Evolutionary conservation across 345 rosid species (phyloP).

Genomic region (Populus nigra): DNA sequence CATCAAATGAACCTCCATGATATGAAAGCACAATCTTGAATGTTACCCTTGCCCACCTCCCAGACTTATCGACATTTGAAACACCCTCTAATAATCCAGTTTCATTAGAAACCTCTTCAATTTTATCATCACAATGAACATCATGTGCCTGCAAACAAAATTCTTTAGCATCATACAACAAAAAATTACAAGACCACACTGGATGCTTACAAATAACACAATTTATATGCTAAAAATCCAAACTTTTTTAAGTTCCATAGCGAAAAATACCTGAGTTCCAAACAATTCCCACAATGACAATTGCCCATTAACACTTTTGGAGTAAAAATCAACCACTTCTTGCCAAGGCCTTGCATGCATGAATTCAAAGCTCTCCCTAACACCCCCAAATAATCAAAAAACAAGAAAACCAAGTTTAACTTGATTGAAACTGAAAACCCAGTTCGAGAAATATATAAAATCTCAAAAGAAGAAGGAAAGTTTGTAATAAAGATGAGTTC

Average conservation of each 20-base stretch:
- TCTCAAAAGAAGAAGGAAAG: not conserved
- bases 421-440: not conserved
- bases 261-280: conserved; percentile 37
- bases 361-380: conserved; percentile 66
- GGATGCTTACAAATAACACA: not conserved
- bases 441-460: not conserved
- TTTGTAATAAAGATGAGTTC: not conserved
- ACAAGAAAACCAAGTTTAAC: not conserved
- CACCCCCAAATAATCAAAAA: not conserved
- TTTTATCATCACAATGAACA: conserved; percentile 30
- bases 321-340: conserved; percentile 58
- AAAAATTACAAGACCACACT: not conserved
- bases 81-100: conserved; percentile 29
- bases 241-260: not conserved
- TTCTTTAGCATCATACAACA: conserved; percentile 4
- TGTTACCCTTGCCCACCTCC: conserved; percentile 79
- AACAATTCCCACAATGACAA: conserved; percentile 45
- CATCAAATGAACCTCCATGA: conserved; percentile 82
- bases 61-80: conserved; percentile 39
- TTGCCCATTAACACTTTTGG: conserved; percentile 47
- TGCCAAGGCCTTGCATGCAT: conserved; percentile 80
- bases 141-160: conserved; percentile 34
- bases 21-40: conserved; percentile 81
- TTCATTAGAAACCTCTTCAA: conserved; percentile 20
- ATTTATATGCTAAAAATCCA: not conserved